Base-by-base conservation (phyloP, 306 rosid species). In the Trifolium pratense region DNA sequence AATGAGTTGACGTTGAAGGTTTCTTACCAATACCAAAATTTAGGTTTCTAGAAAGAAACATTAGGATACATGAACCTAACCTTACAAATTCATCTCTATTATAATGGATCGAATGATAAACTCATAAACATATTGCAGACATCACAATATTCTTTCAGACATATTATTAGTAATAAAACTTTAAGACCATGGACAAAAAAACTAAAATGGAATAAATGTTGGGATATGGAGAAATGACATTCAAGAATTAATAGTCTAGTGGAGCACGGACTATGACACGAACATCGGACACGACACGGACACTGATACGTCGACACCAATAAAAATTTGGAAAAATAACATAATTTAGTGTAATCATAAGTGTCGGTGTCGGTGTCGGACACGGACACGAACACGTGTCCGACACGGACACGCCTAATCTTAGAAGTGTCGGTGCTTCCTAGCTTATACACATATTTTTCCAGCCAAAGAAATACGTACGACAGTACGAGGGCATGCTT, bases 221-320 rank as follows among this genome's bases (percentile, higher is more conserved):
- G 13, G 5, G 8, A 51, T 7, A 51, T 17, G 13, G 5, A 55
- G n/a, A 55, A 5, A 12, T 4, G 5, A 26, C 12, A 34, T 21
- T 68, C 39, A 40, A 74, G 66, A 67, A 74, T 34, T 34, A 34
- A 34, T 67, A 60, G 56, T 46, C 17, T 36, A 26, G 61, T 68
- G 46, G 52, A 32, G n/a, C n/a, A n/a, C n/a, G n/a, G n/a, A n/a
- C n/a, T n/a, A n/a, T n/a, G n/a, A n/a, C n/a, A n/a, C n/a, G n/a
- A n/a, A n/a, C n/a, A n/a, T n/a, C n/a, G n/a, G n/a, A n/a, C n/a
- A n/a, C n/a, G n/a, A n/a, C n/a, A n/a, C n/a, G n/a, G n/a, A n/a
- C n/a, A n/a, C n/a, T n/a, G n/a, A n/a, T n/a, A n/a, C n/a, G n/a
- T n/a, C n/a, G n/a, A n/a, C n/a, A n/a, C n/a, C n/a, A n/a, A n/a